Evolutionary conservation across 805 yeast genomes (phyloP).

Genomic region (Kluyveromyces nonfermentans): DNA sequence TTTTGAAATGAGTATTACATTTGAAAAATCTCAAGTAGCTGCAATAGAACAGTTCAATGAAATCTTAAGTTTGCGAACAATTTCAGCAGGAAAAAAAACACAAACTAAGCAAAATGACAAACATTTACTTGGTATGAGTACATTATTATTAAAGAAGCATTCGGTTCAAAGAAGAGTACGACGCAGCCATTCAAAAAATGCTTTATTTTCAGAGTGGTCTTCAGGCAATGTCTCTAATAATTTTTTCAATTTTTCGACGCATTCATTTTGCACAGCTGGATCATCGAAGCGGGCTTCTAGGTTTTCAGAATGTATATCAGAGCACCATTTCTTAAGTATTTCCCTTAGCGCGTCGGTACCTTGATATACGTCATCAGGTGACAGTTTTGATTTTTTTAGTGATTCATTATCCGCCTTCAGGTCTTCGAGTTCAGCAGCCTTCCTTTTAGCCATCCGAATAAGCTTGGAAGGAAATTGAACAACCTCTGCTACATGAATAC

Average conservation of each 20-base stretch:
- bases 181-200: conserved; percentile 15
- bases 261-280: conserved; percentile 25
- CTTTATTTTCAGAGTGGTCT: conserved; percentile 7
- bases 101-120: no score
- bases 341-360: conserved; percentile 43
- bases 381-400: conserved; percentile 42
- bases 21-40: no score
- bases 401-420: conserved; percentile 35
- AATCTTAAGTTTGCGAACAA: no score
- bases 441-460: conserved; percentile 89
- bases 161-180: conserved; percentile 12
- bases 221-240: conserved; percentile 13
- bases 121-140: no score
- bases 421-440: conserved; percentile 79
- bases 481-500: conserved; percentile 94
- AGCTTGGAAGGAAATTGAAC: conserved; percentile 89
- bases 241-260: conserved; percentile 18
- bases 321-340: conserved; percentile 47
- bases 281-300: conserved; percentile 9
- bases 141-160: neutral
- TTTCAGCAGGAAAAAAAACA: no score
- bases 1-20: no score
- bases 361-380: conserved; percentile 37
- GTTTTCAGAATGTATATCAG: conserved; percentile 29
- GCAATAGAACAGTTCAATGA: no score